A percentile compares a stretch with the other conserved stretches of the same genome.
Evolutionary conservation across 805 yeast genomes (phyloP).

Genomic region (Starmerella lactis-condensi): DNA sequence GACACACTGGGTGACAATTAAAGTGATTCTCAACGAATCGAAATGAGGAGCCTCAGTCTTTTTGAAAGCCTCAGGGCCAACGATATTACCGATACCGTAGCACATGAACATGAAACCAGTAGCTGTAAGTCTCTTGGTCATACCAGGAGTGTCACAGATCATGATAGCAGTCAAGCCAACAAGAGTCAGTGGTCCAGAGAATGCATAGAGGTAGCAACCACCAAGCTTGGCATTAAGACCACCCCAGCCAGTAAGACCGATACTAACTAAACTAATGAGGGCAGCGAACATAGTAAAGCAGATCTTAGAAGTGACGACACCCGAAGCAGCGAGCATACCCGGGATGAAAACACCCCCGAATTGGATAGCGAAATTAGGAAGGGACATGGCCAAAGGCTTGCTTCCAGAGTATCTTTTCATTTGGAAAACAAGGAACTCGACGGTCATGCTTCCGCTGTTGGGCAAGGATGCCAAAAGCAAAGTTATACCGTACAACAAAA

Average conservation of each 20-base stretch:
- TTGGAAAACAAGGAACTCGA: constrained; percentile 29
- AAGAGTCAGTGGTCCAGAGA: constrained; percentile 5
- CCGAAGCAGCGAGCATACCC: constrained; percentile 6
- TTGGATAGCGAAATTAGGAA: constrained; percentile 32
- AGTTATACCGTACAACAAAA: constrained; percentile 31
- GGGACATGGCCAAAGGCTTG: constrained; percentile 26
- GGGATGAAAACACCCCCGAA: constrained; percentile 9
- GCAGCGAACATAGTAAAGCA: constrained; percentile 7
- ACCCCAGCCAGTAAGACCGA: constrained; percentile 15
- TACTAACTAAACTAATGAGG: constrained; percentile 5
- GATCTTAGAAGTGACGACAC: constrained; percentile 6
- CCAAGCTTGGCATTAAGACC: constrained; percentile 9
- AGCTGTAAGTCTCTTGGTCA: constrained; percentile 35
- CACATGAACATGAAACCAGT: constrained; percentile 31
- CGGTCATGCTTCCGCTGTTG: constrained; percentile 40
- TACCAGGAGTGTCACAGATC: constrained; percentile 36
- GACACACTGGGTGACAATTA: constrained; percentile 34
- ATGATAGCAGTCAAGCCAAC: constrained; percentile 16
- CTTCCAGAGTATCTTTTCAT: constrained; percentile 29
- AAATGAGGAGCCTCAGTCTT: constrained; percentile 42
- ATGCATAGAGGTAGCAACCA: constrained; percentile 10
- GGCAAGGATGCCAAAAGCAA: constrained; percentile 30
- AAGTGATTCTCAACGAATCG: constrained; percentile 37
- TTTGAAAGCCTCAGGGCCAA: constrained; percentile 46
- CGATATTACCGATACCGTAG: constrained; percentile 36